Base-by-base conservation (phyloP, 805 yeast species). In the Candida succiphila region DNA sequence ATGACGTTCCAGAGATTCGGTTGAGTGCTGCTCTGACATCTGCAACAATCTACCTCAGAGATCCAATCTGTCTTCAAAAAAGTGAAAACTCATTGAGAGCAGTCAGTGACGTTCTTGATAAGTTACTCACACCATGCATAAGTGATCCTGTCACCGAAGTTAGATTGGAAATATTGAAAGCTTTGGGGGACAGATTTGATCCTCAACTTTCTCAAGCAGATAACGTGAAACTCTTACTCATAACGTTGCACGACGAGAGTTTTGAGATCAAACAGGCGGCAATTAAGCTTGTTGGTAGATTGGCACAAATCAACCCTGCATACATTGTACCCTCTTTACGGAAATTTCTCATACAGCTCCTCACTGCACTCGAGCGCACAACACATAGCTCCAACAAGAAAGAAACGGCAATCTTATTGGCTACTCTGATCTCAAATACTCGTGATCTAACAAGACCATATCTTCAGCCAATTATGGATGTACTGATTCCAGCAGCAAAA, bases 121-220 rank as follows among this genome's bases (percentile, higher is more conserved):
- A 82, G 51, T 61, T 92, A 15, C 58, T 92, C 25, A 74, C 94
- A 0, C 68, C 86, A 7, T 86, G 94, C 3, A 81, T 89, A 12
- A 82, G 95, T 0, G 99, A 92, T 45, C 85, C 95, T 0, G 73
- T 73, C 4, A 73, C 89, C 2, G 96, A 88, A 37, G 84, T 89
- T 22, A 65, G 99, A 36, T 59, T 83, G 8, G 88, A 83, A 40
- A 86, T 89, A 1, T 61, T 92, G 37, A 69, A 69, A 33, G 70
- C 87, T 30, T 61, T 94, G 25, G 83, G 83, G 25, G 70, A 77
- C 2, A 69, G 69, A 37, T 83, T 89, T 52, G 96, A 92, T 48
- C 84, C 95, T 0, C 97, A 92, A 48, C 58, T 92, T 22, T 85
- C 96, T 0, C 97, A 92, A 53, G 94, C 96, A 1, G 94, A 84